Evolutionary conservation across 495 filamentous ascomycete species (phyloP), one percentile per base, ranked within the genome.

Genomic region (Aspergillus ostianus): DNA sequence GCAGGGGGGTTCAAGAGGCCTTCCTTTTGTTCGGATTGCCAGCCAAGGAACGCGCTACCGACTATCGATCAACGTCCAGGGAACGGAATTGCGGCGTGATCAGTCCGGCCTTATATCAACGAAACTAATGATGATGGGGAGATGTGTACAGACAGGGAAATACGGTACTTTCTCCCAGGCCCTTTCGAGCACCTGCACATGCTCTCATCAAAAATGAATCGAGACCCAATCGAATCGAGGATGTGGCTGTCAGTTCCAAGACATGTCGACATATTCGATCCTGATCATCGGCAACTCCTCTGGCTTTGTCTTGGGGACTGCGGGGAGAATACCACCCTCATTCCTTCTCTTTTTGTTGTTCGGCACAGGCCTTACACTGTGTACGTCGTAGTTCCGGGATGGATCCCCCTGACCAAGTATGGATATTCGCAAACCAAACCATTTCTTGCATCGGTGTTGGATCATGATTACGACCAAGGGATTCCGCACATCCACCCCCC

Each of bases 211-310:
- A 51, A 10, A 21, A 18, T 51, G 18, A 21, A 51, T 26, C 48
- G 20, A 51, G 48, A 26, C 20, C 48, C 48, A 51, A 51, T 51
- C 20, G 48, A 51, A 21, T 51, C 20, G 48, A 27, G 10, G 48
- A 8, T 27, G 20, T 21, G 20, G 26, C 48, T 51, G 48, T 27
- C 20, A 21, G n/a, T 26, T 18, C 26, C 20, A 51, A 23, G 48
- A 21, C 19, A 21, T 51, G 48, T 51, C 48, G n/a, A n/a, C n/a
- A n/a, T n/a, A 51, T 27, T 51, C 20, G 18, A 41, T 41, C 36
- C 36, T 41, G 13, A 17, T 15, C 9, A 13, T 41, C 36, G 13
- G 36, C n/a, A 15, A 15, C 36, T 51, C 48, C 48, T 21, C 20
- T 51, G 26, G 20, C 48, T 51, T 51, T 51, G 48, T 51, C 48